A percentile compares a stretch with the other conserved stretches of the same genome.
Evolutionary conservation across 352 stramenopile genomes (phyloP).

Genomic region (Blastocystis sp.): DNA sequence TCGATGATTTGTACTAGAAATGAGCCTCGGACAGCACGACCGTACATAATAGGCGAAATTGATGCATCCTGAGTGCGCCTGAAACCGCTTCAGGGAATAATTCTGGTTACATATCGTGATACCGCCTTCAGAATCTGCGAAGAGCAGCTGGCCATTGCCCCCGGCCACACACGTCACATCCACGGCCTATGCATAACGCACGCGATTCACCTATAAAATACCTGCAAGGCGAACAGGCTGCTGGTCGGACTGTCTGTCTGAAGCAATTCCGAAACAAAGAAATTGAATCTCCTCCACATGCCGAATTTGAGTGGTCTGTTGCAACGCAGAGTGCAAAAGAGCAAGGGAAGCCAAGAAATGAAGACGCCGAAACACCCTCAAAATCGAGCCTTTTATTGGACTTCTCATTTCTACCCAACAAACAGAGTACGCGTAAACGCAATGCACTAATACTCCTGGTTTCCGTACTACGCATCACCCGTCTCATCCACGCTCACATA

Average conservation of each 20-base stretch:
- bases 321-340: not conserved
- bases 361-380: not conserved
- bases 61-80: slow-evolving; percentile 42
- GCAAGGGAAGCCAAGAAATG: not conserved
- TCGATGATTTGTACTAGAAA: slow-evolving; percentile 37
- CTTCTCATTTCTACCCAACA: not conserved
- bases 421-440: not conserved
- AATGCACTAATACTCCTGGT: slow-evolving; percentile 43
- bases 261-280: not conserved
- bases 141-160: not conserved
- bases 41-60: slow-evolving; percentile 28
- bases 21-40: not conserved
- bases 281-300: slow-evolving; percentile 21
- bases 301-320: not conserved
- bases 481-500: slow-evolving; percentile 73
- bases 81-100: slow-evolving; percentile 32
- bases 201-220: not conserved
- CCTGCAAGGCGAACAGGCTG: not conserved
- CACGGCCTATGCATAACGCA: slow-evolving; percentile 1
- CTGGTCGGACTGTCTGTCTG: not conserved
- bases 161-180: not conserved
- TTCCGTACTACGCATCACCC: slow-evolving; percentile 54
- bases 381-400: not conserved
- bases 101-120: slow-evolving; percentile 59
- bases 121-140: slow-evolving; percentile 56